Evolutionary conservation across 2,329 filamentous ascomycete species (phyloP).

Genomic region (Colletotrichum falcatum): DNA sequence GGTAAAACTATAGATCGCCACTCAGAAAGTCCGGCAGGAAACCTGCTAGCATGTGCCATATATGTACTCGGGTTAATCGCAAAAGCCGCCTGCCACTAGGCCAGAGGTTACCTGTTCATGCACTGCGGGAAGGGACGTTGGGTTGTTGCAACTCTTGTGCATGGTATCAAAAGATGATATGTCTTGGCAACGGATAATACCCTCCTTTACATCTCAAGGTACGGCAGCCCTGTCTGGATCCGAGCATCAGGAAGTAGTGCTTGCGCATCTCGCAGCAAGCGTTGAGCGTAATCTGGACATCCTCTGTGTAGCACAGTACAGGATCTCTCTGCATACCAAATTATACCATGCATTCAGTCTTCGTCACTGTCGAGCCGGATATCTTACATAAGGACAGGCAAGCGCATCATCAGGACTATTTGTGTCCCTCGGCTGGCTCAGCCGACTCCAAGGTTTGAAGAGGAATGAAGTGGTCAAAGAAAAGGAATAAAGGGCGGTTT

Average conservation of each 20-base stretch:
- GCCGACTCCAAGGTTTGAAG: not conserved
- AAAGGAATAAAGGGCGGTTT: too few relatives aligned
- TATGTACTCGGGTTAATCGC: too few relatives aligned
- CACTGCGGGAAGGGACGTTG: constrained; percentile 9
- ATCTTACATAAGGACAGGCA: not conserved
- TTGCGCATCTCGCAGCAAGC: not conserved
- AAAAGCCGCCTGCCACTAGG: not conserved
- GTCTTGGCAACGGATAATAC: not conserved
- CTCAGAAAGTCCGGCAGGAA: not conserved
- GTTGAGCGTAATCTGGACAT: not conserved
- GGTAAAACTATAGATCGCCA: not conserved
- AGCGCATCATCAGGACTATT: not conserved
- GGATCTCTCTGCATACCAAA: not conserved
- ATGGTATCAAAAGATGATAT: constrained; percentile 2
- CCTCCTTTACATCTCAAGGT: not conserved
- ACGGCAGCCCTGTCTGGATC: not conserved
- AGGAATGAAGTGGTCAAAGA: not conserved
- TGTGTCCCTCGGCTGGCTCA: not conserved
- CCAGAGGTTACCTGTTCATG: constrained; percentile 8
- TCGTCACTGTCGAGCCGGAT: not conserved
- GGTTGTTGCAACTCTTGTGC: constrained; percentile 11
- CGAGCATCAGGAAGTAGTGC: too few relatives aligned
- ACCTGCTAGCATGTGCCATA: too few relatives aligned
- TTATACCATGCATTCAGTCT: not conserved
- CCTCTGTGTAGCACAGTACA: not conserved